Percentiles rank a stretch among this genome's conserved stretches.
phyloP scores from a whole-genome alignment of 352 stramenopile species.

The Pythium aphanidermatum region DNA sequence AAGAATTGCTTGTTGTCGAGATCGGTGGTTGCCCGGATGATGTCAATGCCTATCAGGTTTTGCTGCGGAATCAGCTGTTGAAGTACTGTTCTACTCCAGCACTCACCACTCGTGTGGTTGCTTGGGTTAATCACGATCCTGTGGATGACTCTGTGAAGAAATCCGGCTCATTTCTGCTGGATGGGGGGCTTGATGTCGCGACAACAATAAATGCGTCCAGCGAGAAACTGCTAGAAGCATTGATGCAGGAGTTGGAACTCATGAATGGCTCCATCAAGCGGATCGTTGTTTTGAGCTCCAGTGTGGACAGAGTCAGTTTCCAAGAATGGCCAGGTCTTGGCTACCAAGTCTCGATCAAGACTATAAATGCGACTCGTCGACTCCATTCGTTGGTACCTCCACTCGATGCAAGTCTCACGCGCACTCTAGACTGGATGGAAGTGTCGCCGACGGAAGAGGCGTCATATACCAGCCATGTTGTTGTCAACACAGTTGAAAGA shows the following conservation, averaged over 20 bases:
- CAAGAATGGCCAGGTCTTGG: no score
- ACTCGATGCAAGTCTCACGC: constrained; percentile 1
- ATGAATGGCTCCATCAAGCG: not conserved
- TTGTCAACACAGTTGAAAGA: not conserved
- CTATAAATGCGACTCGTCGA: not conserved
- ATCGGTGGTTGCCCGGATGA: not conserved
- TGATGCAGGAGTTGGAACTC: no score
- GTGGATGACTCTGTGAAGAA: no score
- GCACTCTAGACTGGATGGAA: constrained; percentile 3
- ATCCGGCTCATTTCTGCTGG: no score
- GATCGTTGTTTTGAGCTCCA: not conserved
- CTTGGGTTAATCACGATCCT: constrained; percentile 6
- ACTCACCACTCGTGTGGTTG: not conserved
- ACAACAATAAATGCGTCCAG: not conserved
- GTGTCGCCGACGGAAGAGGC: constrained; percentile 7
- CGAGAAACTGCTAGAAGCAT: no score
- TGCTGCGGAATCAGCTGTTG: constrained; percentile 1
- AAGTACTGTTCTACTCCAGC: constrained; percentile 3
- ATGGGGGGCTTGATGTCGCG: no score
- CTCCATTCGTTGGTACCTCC: not conserved
- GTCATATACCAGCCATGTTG: constrained; percentile 1
- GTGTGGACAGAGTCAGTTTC: no score
- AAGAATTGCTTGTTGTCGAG: constrained; percentile 4
- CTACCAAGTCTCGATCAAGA: no score
- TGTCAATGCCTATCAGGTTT: not conserved